Percentiles rank a stretch among this genome's conserved stretches.
Evolutionary conservation across 1,139 yeast species (phyloP).

Genomic region (Yamadazyma jaroonii): DNA sequence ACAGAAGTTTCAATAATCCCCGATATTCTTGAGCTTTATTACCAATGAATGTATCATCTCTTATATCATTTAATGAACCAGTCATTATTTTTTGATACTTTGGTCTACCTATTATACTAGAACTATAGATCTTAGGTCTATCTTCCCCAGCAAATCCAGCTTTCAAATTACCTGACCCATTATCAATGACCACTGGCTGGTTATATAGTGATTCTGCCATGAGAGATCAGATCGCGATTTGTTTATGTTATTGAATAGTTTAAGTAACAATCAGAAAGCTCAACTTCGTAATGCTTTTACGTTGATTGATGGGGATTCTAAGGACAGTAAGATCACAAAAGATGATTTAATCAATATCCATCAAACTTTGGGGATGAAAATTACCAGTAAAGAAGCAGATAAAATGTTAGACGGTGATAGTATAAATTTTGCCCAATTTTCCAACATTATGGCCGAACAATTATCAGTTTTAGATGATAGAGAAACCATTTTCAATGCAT

Average conservation of each 20-base stretch:
- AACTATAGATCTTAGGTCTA: slow-evolving; percentile 57
- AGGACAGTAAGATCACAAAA: slow-evolving; percentile 63
- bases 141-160: slow-evolving; percentile 96
- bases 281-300: slow-evolving; percentile 50
- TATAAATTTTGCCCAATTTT: slow-evolving; percentile 69
- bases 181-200: slow-evolving; percentile 90
- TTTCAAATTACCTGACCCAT: slow-evolving; percentile 86
- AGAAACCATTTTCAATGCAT: slow-evolving; percentile 59
- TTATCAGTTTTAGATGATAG: slow-evolving; percentile 58
- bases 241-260: slow-evolving; percentile 24
- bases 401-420: slow-evolving; percentile 23
- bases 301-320: slow-evolving; percentile 76
- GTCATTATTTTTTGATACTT: slow-evolving; percentile 86
- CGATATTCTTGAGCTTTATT: slow-evolving; percentile 68
- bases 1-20: slow-evolving; percentile 65
- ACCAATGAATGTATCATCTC: slow-evolving; percentile 60
- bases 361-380: slow-evolving; percentile 43
- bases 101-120: slow-evolving; percentile 70
- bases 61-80: slow-evolving; percentile 41
- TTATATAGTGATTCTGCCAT: slow-evolving; percentile 38
- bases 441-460: slow-evolving; percentile 64
- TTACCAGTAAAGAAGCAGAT: slow-evolving; percentile 29
- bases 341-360: slow-evolving; percentile 60
- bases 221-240: neutral
- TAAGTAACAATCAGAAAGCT: slow-evolving; percentile 39